Evolutionary conservation across 768 basidiomycete genomes (phyloP).

Genomic region (Termitomyces bulborhizus): DNA sequence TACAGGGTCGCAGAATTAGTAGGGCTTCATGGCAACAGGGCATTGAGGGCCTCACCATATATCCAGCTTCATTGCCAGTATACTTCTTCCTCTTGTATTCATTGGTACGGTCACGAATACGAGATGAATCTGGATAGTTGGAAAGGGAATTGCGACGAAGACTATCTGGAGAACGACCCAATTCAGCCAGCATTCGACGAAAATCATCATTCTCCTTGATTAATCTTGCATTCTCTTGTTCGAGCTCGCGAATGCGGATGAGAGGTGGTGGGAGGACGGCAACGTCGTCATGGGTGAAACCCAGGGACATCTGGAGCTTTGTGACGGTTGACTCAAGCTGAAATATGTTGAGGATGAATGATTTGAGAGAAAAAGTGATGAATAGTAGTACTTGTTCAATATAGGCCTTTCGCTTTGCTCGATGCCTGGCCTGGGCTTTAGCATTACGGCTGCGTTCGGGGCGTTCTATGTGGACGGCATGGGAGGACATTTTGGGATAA

Average conservation of each 20-base stretch:
- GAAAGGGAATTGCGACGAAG: constrained; percentile 40
- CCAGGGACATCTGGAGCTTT: constrained; percentile 71
- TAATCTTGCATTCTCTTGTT: constrained; percentile 70
- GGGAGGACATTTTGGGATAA: constrained; percentile 55
- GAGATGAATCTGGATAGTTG: constrained; percentile 39
- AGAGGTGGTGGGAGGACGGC: constrained; percentile 66
- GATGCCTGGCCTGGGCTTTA: constrained; percentile 83
- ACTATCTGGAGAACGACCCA: constrained; percentile 32
- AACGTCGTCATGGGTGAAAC: constrained; percentile 70
- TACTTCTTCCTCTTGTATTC: constrained; percentile 62
- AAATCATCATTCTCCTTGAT: constrained; percentile 71
- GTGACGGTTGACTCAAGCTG: constrained; percentile 85
- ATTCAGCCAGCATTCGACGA: constrained; percentile 55
- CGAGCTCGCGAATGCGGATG: constrained; percentile 73
- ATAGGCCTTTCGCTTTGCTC: constrained; percentile 90
- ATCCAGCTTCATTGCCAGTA: constrained; percentile 17
- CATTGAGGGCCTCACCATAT: background rate
- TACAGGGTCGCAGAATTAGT: constrained; percentile 10
- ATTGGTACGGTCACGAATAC: constrained; percentile 49
- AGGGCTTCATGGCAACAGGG: background rate
- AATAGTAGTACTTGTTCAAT: constrained; percentile 65
- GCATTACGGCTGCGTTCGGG: constrained; percentile 85
- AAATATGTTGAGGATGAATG: background rate
- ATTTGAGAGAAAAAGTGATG: too few species aligned
- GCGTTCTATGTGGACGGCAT: constrained; percentile 53